Conservation (phyloP, 2,329 filamentous ascomycete genomes). For the Sclerotinia borealis region DNA sequence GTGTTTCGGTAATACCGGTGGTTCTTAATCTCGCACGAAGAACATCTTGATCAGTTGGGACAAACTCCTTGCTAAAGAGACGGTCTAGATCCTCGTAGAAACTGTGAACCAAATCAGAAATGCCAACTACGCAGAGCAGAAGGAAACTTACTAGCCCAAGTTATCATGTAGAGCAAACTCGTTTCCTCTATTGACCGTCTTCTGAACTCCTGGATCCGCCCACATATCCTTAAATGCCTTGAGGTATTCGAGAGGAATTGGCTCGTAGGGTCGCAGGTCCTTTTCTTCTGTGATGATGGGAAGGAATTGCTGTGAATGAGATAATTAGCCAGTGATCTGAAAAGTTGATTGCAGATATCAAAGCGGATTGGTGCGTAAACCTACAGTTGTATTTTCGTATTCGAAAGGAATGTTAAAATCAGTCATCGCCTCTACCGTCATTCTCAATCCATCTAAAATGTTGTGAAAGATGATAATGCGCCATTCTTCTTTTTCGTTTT, state of each 20-base stretch:
- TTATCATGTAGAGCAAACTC: constrained; percentile 97
- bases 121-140: constrained; percentile 1
- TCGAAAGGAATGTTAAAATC: constrained; percentile 76
- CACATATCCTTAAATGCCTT: constrained; percentile 79
- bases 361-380: constrained; percentile 27
- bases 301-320: constrained; percentile 61
- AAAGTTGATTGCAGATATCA: neutral
- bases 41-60: constrained; percentile 91
- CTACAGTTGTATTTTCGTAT: constrained; percentile 71
- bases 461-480: constrained; percentile 96
- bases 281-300: constrained; percentile 70
- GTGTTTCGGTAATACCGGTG: constrained; percentile 91
- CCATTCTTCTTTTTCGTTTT: constrained; percentile 85
- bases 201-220: constrained; percentile 75
- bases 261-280: constrained; percentile 77
- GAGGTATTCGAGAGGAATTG: constrained; percentile 71
- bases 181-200: constrained; percentile 87
- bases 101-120: constrained; percentile 41
- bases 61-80: constrained; percentile 69
- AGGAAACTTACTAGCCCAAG: constrained; percentile 69
- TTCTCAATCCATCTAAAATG: constrained; percentile 83
- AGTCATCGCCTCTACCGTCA: constrained; percentile 85
- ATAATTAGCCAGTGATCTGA: constrained; percentile 1
- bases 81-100: constrained; percentile 77
- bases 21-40: constrained; percentile 84